A percentile compares a stretch with the other conserved stretches of the same genome.
phyloP scores from a whole-genome alignment of 345 rosid species.

The Populus nigra region DNA sequence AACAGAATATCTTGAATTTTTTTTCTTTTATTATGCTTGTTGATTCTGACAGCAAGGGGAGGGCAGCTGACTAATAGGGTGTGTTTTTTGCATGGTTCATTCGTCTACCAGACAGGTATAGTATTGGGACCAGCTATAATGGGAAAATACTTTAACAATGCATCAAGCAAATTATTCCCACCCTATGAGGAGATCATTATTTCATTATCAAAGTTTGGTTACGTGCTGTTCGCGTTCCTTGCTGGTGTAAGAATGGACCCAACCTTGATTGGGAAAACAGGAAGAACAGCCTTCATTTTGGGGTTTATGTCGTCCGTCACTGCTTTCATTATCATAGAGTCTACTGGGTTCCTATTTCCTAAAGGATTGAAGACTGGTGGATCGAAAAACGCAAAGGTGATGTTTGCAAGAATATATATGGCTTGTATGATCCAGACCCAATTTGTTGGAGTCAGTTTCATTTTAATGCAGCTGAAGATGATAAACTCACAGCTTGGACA shows the following conservation, averaged over 20 bases:
- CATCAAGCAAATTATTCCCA: slow-evolving; percentile 19
- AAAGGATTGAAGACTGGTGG: not conserved
- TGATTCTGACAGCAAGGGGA: too few species aligned
- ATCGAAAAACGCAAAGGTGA: not conserved
- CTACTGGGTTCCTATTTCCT: not conserved
- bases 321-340: too few species aligned
- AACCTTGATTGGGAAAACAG: not conserved
- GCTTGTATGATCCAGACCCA: not conserved
- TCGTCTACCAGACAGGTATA: slow-evolving; percentile 26
- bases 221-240: slow-evolving; percentile 29
- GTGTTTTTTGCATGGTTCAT: not conserved
- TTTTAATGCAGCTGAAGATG: slow-evolving; percentile 23
- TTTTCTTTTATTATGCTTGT: too few species aligned
- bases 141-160: slow-evolving; percentile 5
- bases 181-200: not conserved
- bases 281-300: not conserved
- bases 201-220: slow-evolving; percentile 22
- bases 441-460: slow-evolving; percentile 21
- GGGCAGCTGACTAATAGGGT: not conserved
- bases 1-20: too few species aligned
- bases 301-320: too few species aligned
- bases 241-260: slow-evolving; percentile 31
- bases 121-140: slow-evolving; percentile 28
- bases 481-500: slow-evolving; percentile 35
- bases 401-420: too few species aligned